Base-by-base conservation (phyloP, 805 yeast genomes). In the Cyberlindnera sargentensis region DNA sequence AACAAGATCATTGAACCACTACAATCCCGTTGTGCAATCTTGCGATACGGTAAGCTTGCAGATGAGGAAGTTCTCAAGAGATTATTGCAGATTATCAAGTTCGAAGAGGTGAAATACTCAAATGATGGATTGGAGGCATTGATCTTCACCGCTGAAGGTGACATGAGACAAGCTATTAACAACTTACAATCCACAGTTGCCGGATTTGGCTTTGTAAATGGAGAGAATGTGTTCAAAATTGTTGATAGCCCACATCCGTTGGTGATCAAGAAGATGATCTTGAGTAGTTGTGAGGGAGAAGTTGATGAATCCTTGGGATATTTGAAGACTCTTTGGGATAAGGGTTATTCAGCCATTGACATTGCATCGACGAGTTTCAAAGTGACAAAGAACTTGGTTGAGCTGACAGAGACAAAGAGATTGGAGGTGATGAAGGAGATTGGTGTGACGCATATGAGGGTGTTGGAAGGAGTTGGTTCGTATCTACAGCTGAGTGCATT, bases 181-280 rank as follows among this genome's bases (percentile, higher is more conserved):
- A 93, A 93, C 63, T 62, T 93, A 46, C 99, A 93, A 61, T 82
- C 95, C 57, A 89, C 97, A 0, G 91, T 82, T 30, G 88, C 96
- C 1, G 99, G 99, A 2, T 90, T 90, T 65, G 90, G 84, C 3
- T 73, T 85, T 43, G 96, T 93, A n/a, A 85, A 80, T 57, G 88
- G 88, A 38, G 88, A 85, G 34, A 91, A 90, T 56, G 99, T 93
- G 15, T 93, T 89, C 72, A 87, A 84, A 60, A 86, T 93, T 46
- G 98, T 93, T 3, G 99, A 93, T 61, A 84, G 89, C 42, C 99
- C 99, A 3, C 98, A 93, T 65, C 99, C 99, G 0, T 63, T 89
- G 40, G 80, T 86, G 5, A 82, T 93, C 33, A 78, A 78, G 52
- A 79, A 79, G 53, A 81, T 84, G 80, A 65, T 85, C 34, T 61